Evolutionary conservation across 257 asterid genomes (phyloP).

Genomic region (Nicotiana otophora): DNA sequence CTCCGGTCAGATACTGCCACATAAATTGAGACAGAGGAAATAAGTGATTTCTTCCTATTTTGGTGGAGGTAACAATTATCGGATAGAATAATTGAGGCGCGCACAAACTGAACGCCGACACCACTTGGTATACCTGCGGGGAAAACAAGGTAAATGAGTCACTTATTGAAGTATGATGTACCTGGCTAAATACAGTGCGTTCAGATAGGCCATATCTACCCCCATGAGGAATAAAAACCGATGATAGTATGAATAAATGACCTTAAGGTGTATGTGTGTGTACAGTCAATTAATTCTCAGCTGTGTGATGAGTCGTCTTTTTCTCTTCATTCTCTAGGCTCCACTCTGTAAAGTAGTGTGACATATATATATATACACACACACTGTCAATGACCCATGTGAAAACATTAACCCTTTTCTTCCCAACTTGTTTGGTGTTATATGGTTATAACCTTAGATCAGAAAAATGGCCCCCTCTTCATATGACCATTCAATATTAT

Average conservation of each 20-base stretch:
- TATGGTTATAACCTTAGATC: neutral
- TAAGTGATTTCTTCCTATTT: no score
- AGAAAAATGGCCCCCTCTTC: conserved; percentile 11
- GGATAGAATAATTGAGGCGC: no score
- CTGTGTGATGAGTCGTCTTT: neutral
- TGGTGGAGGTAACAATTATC: no score
- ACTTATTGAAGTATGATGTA: no score
- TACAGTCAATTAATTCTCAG: neutral
- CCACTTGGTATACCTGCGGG: no score
- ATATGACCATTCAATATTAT: neutral
- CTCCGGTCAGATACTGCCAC: no score
- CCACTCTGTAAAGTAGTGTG: neutral
- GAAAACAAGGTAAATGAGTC: no score
- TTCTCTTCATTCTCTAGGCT: neutral
- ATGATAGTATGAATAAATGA: neutral
- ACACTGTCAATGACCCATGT: conserved; percentile 8
- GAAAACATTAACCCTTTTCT: neutral
- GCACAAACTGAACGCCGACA: no score
- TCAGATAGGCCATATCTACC: conserved; percentile 8
- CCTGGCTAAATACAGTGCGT: neutral
- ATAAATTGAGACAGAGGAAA: no score
- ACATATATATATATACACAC: no score
- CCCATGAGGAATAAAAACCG: neutral
- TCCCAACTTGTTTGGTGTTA: neutral
- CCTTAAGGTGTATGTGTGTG: neutral